Evolutionary conservation across 2,329 filamentous ascomycete genomes (phyloP).

Genomic region (Colletotrichum cordylinicola): DNA sequence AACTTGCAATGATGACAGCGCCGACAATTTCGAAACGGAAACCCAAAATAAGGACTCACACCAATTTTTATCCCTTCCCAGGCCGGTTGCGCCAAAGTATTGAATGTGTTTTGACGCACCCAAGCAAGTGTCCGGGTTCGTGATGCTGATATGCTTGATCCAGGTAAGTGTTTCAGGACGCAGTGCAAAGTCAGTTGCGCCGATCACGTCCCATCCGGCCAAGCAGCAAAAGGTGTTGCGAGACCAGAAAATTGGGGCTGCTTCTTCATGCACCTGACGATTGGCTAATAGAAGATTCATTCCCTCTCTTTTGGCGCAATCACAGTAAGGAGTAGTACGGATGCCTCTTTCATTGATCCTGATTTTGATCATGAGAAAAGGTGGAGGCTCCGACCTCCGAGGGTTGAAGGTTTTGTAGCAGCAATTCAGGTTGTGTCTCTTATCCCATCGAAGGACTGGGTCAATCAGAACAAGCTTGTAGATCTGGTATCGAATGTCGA

Average conservation of each 20-base stretch:
- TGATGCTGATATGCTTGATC: not conserved
- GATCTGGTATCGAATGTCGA: not conserved
- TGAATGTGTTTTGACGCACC: not conserved
- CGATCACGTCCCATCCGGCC: not conserved
- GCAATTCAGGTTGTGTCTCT: not conserved
- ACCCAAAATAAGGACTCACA: not conserved
- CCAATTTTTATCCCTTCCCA: not conserved
- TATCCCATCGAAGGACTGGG: not conserved
- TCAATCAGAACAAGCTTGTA: not conserved
- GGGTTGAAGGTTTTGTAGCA: not conserved
- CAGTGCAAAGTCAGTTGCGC: not conserved
- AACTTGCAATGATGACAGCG: not conserved
- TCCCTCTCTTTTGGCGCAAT: not conserved
- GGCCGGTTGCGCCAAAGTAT: not conserved
- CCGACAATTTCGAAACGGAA: not conserved
- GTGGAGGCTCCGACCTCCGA: not conserved
- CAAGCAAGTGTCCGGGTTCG: not conserved
- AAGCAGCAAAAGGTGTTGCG: not conserved
- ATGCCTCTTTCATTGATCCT: not conserved
- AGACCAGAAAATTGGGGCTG: not conserved
- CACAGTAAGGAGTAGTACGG: not conserved
- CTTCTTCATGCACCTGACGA: not conserved
- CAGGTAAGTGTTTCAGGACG: not conserved
- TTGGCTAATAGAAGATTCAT: not conserved
- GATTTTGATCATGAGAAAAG: not conserved